Conservation (phyloP, 176 grass and related monocot genomes). For the Aegilops speltoides region DNA sequence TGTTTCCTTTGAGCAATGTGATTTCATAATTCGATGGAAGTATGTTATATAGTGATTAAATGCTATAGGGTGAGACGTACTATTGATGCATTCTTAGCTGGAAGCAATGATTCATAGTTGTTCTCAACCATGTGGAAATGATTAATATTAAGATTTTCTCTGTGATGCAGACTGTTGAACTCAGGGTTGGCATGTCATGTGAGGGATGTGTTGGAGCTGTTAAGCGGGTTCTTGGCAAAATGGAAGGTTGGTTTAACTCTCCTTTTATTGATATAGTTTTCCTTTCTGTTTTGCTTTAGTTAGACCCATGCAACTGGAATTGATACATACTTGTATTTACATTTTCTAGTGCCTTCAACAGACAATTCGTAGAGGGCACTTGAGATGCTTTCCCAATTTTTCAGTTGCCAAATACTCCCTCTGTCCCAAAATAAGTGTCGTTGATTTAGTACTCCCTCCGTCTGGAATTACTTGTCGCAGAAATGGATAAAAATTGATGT, state of each 20-base stretch:
- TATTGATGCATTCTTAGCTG: background rate
- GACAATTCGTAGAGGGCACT: background rate
- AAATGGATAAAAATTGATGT: too few species aligned
- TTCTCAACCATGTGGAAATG: background rate
- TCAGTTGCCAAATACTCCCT: background rate
- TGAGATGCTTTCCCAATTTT: background rate
- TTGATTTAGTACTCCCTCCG: too few species aligned
- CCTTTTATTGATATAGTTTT: background rate
- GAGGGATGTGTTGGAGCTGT: constrained; percentile 93
- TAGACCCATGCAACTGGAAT: background rate
- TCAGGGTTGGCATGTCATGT: constrained; percentile 92
- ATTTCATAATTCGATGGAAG: background rate
- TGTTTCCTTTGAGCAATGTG: background rate
- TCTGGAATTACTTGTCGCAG: too few species aligned
- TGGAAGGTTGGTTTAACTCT: constrained; percentile 65
- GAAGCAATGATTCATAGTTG: background rate
- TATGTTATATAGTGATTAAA: background rate
- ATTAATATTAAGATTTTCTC: background rate
- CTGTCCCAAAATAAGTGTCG: too few species aligned
- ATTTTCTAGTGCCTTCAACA: too few species aligned
- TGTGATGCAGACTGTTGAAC: constrained; percentile 70
- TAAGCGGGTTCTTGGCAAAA: constrained; percentile 87
- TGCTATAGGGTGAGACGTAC: background rate
- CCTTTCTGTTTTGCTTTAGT: background rate
- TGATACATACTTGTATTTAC: background rate